Conservation (phyloP, 2,329 filamentous ascomycete genomes). For the Teratosphaeria destructans region DNA sequence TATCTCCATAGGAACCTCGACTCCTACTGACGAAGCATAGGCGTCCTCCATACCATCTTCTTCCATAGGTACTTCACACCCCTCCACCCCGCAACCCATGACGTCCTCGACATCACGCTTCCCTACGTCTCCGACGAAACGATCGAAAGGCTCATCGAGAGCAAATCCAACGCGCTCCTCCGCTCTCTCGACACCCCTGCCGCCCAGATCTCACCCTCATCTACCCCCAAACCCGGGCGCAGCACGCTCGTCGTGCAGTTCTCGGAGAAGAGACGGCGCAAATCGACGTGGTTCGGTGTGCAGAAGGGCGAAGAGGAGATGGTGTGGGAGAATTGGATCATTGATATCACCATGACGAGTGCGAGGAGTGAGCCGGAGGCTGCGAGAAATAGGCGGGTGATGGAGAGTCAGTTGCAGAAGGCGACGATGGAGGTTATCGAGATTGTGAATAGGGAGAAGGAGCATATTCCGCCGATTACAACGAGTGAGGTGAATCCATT, state of each 20-base stretch:
- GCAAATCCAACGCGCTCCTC: slow-evolving; percentile 67
- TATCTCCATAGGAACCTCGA: not conserved
- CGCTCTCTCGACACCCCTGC: slow-evolving; percentile 54
- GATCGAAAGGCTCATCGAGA: slow-evolving; percentile 86
- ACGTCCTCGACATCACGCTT: slow-evolving; percentile 81
- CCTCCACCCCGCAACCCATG: slow-evolving; percentile 69
- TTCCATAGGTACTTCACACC: slow-evolving; percentile 96
- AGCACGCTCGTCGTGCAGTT: slow-evolving; percentile 82
- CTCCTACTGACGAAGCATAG: slow-evolving; percentile 35
- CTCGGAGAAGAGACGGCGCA: slow-evolving; percentile 81
- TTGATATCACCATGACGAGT: slow-evolving; percentile 87
- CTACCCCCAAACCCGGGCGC: slow-evolving; percentile 32
- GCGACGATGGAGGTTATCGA: slow-evolving; percentile 83
- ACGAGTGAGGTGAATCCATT: slow-evolving; percentile 88
- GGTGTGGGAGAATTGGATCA: slow-evolving; percentile 92
- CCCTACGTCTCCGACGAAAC: slow-evolving; percentile 84
- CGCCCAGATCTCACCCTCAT: slow-evolving; percentile 4
- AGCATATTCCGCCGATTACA: slow-evolving; percentile 94
- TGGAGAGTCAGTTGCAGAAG: slow-evolving; percentile 80
- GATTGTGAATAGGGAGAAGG: slow-evolving; percentile 78
- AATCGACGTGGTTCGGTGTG: slow-evolving; percentile 63
- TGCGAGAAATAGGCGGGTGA: slow-evolving; percentile 77
- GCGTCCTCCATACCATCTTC: slow-evolving; percentile 93
- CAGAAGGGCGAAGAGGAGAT: slow-evolving; percentile 75
- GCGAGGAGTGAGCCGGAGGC: slow-evolving; percentile 80